Base-by-base conservation (phyloP, 1,139 yeast species). In the Geotrichum reessii region DNA sequence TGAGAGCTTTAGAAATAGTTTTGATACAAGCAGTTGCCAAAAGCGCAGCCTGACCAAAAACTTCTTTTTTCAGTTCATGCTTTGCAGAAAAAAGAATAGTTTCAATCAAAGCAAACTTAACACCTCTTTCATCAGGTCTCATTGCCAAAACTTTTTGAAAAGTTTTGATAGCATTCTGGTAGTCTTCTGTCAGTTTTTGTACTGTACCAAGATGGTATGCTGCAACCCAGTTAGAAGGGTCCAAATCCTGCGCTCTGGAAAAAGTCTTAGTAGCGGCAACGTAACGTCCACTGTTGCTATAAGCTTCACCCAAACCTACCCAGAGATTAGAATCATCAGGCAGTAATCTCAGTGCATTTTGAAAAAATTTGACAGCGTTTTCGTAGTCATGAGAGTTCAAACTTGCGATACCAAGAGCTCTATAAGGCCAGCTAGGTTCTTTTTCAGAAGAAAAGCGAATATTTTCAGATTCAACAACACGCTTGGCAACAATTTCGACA, bases 231-330 rank as follows among this genome's bases (percentile, higher is more conserved):
- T 78, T 80, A 1, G 70, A 66, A 0, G 81, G 76, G 42, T 81
- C 81, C 19, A 87, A 65, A 25, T 77, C 75, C 48, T 81, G 68
- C 0, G 93, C 90, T 62, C 84, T 84, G 47, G 76, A 78, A 66
- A 91, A 88, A 1, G 95, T 97, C 69, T 87, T 91, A 8, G 81
- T 79, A 0, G 97, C 90, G 1, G 98, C 96, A 61, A 87, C 93
- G 53, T 85, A 76, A 63, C 97, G 79, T 5, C 99, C 99, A 71
- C 95, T 83, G 51, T 84, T 82, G 59, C 80, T 78, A 70, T 93
- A 93, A 0, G 97, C 95, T 71, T 95, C 99, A 22, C 99, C 99
- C 46, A 93, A 76, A 0, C 97, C 97, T 27, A 87, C 78, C 98
- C 98, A 92, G 12, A 96, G 85, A 64, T 87, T 85, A 8, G 81